A percentile compares a stretch with the other conserved stretches of the same genome.
phyloP scores from a whole-genome alignment of 2,329 filamentous ascomycete genomes.

The Botryotinia globosa region DNA sequence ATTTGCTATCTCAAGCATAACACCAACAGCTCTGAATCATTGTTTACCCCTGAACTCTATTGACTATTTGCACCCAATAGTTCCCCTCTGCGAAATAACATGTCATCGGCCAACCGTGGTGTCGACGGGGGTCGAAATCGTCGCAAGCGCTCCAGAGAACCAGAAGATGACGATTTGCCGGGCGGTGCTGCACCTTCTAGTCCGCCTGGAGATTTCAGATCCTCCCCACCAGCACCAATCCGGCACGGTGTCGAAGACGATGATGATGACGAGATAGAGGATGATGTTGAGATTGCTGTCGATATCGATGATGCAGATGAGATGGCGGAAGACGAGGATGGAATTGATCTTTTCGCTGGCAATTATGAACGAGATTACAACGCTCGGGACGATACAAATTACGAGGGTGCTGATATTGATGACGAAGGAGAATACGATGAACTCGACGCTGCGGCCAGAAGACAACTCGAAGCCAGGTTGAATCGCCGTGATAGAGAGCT shows the following conservation, averaged over 20 bases:
- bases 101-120: constrained; percentile 81
- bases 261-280: constrained; percentile 65
- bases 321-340: constrained; percentile 77
- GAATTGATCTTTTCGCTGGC: constrained; percentile 73
- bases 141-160: constrained; percentile 63
- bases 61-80: constrained; percentile 47
- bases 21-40: constrained; percentile 5
- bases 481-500: constrained; percentile 72
- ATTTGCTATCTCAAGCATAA: neutral
- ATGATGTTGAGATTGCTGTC: constrained; percentile 69
- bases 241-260: constrained; percentile 62
- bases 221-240: constrained; percentile 60
- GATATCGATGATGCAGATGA: constrained; percentile 77
- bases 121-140: constrained; percentile 47
- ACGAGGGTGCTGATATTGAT: constrained; percentile 70
- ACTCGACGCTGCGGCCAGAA: constrained; percentile 63
- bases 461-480: constrained; percentile 69
- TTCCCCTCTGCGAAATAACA: constrained; percentile 78
- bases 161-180: constrained; percentile 59
- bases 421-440: constrained; percentile 73
- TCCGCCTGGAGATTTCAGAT: constrained; percentile 54
- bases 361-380: constrained; percentile 70
- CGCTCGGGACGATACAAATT: constrained; percentile 64
- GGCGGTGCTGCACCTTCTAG: constrained; percentile 54
- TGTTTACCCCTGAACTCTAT: constrained; percentile 6